Base-by-base conservation (phyloP, 1,284 basidiomycete species). In the Tylopilus sp. region DNA sequence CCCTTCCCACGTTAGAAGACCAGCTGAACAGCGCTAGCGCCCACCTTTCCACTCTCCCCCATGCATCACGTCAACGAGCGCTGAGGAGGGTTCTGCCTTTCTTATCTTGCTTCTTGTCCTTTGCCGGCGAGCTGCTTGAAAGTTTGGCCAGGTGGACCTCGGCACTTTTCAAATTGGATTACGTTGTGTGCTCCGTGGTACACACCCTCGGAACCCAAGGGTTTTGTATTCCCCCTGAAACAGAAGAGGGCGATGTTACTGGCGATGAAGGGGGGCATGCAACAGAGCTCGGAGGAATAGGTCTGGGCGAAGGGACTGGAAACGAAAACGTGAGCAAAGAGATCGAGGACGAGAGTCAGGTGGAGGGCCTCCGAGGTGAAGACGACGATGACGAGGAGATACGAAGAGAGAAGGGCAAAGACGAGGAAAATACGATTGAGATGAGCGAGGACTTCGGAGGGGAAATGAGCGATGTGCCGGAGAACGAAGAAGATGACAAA, bases 311-410 rank as follows among this genome's bases (percentile, higher is more conserved):
- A 56, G 95, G 95, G 2, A 74, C 79, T 1, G 94, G 95, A 1
- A 74, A 75, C 16, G 83, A 97, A 68, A 89, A 97, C 60, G 86
- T 94, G 46, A 93, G 89, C 72, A 87, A 91, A 58, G 89, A 97
- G 61, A 93, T 97, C 49, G 86, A 92, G 60, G 92, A 98, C 52
- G 95, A 99, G 66, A 89, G 90, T 61, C 93, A 97, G 63, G 90
- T 99, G 28, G 97, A 99, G 65, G 97, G 97, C 2, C 74, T 99
- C 18, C 81, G 87, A 63, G 88, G 82, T 41, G 76, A 84, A n/a
- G 78, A 82, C 26, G 65, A 78, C 6, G 74, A 79, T 31, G 57
- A 60, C 5, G 65, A 13, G 1, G 82, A 31, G 82, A 89, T 44
- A 71, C 48, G 55, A 33, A 71, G 78, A 53, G 67, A 75, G 37